Evolutionary conservation across 352 stramenopile genomes (phyloP).

Genomic region (Phytophthora tubulina): DNA sequence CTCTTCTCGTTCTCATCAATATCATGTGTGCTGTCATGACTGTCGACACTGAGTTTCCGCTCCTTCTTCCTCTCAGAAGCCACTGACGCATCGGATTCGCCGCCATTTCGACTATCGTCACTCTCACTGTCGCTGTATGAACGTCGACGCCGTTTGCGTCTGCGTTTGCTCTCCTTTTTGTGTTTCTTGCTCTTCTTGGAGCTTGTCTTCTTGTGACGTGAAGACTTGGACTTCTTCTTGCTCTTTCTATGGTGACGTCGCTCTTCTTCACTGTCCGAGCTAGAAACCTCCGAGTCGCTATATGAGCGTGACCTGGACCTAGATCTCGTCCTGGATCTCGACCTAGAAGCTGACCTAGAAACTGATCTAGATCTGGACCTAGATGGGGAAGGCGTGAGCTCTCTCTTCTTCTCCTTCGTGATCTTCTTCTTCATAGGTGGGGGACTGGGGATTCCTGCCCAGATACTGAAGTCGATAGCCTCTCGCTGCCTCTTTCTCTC

Average conservation of each 20-base stretch:
- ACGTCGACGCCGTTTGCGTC: constrained; percentile 35
- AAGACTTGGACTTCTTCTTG: constrained; percentile 47
- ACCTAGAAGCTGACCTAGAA: constrained; percentile 17
- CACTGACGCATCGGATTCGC: constrained; percentile 37
- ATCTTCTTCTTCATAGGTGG: constrained; percentile 57
- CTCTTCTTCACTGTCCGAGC: constrained; percentile 44
- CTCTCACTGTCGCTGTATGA: constrained; percentile 44
- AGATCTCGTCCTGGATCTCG: constrained; percentile 17
- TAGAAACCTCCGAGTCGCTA: constrained; percentile 41
- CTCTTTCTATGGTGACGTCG: constrained; percentile 48
- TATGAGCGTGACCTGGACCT: constrained; percentile 29
- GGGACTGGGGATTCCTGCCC: constrained; percentile 76
- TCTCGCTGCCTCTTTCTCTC: constrained; percentile 77
- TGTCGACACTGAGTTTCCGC: constrained; percentile 25
- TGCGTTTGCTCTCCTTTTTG: constrained; percentile 44
- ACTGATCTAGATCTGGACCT: constrained; percentile 28
- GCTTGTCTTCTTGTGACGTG: constrained; percentile 55
- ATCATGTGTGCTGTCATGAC: constrained; percentile 12
- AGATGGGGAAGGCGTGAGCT: constrained; percentile 15
- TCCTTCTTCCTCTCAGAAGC: constrained; percentile 40
- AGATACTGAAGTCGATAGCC: constrained; percentile 73
- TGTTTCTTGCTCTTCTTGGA: constrained; percentile 46
- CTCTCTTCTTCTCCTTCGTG: constrained; percentile 53
- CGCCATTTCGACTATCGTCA: constrained; percentile 33
- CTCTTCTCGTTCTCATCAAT: constrained; percentile 67